Evolutionary conservation across 805 yeast species (phyloP), one percentile per base, ranked within the genome.

Genomic region (Yamadazyma philogaea): DNA sequence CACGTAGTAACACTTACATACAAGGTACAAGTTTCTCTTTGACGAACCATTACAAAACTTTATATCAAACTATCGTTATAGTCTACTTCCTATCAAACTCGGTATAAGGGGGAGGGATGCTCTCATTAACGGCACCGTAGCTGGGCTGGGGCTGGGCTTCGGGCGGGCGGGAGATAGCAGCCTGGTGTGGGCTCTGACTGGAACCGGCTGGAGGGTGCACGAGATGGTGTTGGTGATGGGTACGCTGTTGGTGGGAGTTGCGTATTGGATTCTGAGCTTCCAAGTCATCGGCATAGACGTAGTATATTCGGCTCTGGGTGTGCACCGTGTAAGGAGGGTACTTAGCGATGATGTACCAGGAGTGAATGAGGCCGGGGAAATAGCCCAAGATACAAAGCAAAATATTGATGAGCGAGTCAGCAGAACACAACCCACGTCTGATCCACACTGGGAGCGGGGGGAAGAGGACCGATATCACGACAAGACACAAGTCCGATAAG

Each of bases 391-490:
- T 34, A 34, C 74, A 72, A 35, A 77, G 63, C 20, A 71, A 36
- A 19, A 75, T 56, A 40, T 70, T 63, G 18, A 76, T 57, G 24
- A 68, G 45, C 12, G 78, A 64, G 50, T 84, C 86, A 26, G 65
- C 55, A 2, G 83, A 68, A 51, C 78, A 79, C 12, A 76, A 40
- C 1, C 93, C 93, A 37, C 79, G 65, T 55, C 88, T 71, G 28
- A 82, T 69, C 59, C 80, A 62, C 8, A 85, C 89, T 0, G 90
- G 86, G 10, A 84, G 66, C 0, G 93, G 93, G 2, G 95, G 93
- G 55, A 82, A 71, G 39, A 84, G 68, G 38, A 83, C 71, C 2
- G 87, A 82, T 6, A 81, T 56, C 1, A 80, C 50, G 43, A 81
- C 78, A 12, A 85, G 74, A 11, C 79, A 57, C n/a, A 80, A 56